Percentiles rank a stretch among this genome's conserved stretches.
Evolutionary conservation across 169 alveolate species (phyloP).

Genomic region (Plasmodium relictum): DNA sequence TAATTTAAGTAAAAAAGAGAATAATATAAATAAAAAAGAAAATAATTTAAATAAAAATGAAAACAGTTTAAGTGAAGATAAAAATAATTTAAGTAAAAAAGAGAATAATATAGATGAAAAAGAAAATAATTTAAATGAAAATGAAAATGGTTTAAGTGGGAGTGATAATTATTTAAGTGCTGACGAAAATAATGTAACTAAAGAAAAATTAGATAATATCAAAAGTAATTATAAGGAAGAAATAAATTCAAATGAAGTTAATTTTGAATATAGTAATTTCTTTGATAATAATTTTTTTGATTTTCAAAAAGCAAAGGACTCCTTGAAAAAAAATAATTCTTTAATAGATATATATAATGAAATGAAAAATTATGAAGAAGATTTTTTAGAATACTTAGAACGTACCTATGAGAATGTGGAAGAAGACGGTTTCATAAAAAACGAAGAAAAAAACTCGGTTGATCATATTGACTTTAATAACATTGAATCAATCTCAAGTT

Average conservation of each 20-base stretch:
- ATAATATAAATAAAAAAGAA: too few relatives aligned
- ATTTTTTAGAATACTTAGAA: slow-evolving; percentile 41
- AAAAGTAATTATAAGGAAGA: neutral
- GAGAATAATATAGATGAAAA: neutral
- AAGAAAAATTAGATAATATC: neutral
- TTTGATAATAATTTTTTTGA: slow-evolving; percentile 42
- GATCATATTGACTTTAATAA: slow-evolving; percentile 22
- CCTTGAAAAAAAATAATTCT: neutral
- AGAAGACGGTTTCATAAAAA: slow-evolving; percentile 3
- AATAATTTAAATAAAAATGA: too few relatives aligned
- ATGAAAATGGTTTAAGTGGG: neutral
- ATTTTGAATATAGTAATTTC: slow-evolving; percentile 35
- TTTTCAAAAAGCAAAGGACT: slow-evolving; percentile 62
- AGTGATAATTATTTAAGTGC: neutral
- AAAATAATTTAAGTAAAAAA: neutral
- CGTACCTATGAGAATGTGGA: slow-evolving; percentile 23
- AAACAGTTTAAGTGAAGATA: too few relatives aligned
- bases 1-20: too few relatives aligned
- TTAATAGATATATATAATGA: slow-evolving; percentile 58
- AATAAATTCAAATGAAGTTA: neutral
- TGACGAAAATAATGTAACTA: neutral
- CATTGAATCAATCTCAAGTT: slow-evolving; percentile 36
- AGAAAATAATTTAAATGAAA: neutral
- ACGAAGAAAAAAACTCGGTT: neutral
- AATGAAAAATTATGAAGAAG: slow-evolving; percentile 42